These are phyloP conservation scores for Senna siamea DNA, from an alignment of 306 rosid species.

Conservation along the genomic window DNA sequence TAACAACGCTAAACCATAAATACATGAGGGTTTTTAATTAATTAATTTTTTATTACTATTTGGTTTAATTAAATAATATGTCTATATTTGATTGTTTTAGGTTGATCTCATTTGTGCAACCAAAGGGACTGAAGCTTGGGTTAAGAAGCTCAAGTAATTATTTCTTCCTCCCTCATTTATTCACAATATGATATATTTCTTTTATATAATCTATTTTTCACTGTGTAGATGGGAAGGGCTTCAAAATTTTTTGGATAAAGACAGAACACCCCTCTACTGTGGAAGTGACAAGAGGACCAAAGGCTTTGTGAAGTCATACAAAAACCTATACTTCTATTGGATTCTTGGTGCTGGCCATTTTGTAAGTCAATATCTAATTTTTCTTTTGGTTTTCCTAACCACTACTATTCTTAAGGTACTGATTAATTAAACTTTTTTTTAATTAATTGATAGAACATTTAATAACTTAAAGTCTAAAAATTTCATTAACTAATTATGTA, in stretches of 20 bases:
- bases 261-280: slow-evolving; percentile 54
- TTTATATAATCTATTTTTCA: background rate
- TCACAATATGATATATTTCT: background rate
- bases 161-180: background rate
- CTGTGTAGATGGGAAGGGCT: slow-evolving; percentile 62
- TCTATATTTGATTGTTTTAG: slow-evolving; percentile 36
- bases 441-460: too few relatives aligned
- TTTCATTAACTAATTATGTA: too few relatives aligned
- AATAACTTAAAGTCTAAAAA: too few relatives aligned
- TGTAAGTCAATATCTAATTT: slow-evolving; percentile 48
- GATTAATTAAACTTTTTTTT: too few relatives aligned
- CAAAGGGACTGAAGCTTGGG: slow-evolving; percentile 70
- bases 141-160: slow-evolving; percentile 57
- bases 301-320: slow-evolving; percentile 56
- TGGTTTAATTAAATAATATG: background rate
- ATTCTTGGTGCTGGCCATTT: slow-evolving; percentile 80
- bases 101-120: slow-evolving; percentile 62
- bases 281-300: slow-evolving; percentile 38
- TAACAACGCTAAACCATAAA: too few relatives aligned
- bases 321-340: slow-evolving; percentile 66
- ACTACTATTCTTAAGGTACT: too few relatives aligned
- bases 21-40: too few relatives aligned
- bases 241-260: slow-evolving; percentile 38
- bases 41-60: too few relatives aligned
- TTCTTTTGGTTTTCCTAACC: too few relatives aligned